Evolutionary conservation across 768 basidiomycete species (phyloP).

Genomic region (Clavulina sp.): DNA sequence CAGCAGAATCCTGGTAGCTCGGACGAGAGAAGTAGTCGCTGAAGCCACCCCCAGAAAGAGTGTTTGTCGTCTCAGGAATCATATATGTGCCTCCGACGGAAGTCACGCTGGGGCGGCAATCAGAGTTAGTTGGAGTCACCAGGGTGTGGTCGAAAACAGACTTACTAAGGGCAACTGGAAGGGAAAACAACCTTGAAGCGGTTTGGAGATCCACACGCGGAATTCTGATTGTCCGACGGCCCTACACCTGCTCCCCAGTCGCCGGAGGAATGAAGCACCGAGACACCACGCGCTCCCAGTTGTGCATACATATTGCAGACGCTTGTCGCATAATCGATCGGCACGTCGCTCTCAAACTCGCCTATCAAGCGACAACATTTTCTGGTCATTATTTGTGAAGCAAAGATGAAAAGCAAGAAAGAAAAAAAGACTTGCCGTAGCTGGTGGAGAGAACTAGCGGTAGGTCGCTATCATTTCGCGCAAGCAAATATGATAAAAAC

Average conservation of each 20-base stretch:
- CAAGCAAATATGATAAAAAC: background rate
- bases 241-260: background rate
- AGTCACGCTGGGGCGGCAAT: background rate
- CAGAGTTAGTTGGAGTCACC: background rate
- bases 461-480: background rate
- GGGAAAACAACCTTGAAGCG: background rate
- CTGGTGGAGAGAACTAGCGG: background rate
- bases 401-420: too few species aligned
- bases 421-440: background rate
- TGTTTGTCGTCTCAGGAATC: background rate
- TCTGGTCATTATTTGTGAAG: too few species aligned
- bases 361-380: too few species aligned
- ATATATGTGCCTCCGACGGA: background rate
- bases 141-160: background rate
- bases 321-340: background rate
- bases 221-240: background rate
- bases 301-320: background rate
- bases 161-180: background rate
- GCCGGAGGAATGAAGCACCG: background rate
- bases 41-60: background rate
- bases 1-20: background rate
- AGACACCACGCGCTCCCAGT: background rate
- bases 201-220: background rate
- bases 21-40: background rate
- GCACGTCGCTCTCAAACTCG: background rate